Conservation (phyloP, 345 rosid species). For the Cochlearia excelsa region DNA sequence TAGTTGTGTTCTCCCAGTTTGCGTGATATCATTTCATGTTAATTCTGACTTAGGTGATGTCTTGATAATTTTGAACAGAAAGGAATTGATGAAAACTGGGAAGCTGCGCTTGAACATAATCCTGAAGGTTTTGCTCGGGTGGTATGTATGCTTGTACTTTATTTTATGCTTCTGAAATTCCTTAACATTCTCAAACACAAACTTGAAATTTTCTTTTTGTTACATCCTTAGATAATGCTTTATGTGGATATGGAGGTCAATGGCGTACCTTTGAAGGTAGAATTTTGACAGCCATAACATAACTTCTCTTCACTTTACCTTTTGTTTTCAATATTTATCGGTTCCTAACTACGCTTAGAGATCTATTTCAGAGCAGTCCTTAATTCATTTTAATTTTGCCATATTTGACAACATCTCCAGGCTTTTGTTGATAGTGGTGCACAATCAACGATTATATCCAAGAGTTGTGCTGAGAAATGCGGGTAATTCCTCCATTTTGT, state of each 20-base stretch:
- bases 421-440: constrained; percentile 99
- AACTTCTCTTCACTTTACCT: constrained; percentile 1
- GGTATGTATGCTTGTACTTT: constrained; percentile 54
- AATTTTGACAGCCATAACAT: constrained; percentile 12
- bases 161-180: constrained; percentile 28
- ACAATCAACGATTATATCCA: constrained; percentile 95
- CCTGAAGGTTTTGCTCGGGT: constrained; percentile 99
- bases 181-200: constrained; percentile 52
- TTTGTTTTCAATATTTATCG: not conserved
- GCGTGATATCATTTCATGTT: not conserved
- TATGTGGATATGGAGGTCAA: constrained; percentile 99
- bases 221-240: constrained; percentile 69
- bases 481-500: constrained; percentile 52
- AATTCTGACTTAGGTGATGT: constrained; percentile 11
- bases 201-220: constrained; percentile 20
- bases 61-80: constrained; percentile 50
- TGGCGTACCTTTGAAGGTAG: constrained; percentile 89
- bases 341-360: not conserved
- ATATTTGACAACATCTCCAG: constrained; percentile 41
- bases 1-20: not conserved
- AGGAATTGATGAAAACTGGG: constrained; percentile 99
- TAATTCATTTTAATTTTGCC: constrained; percentile 1
- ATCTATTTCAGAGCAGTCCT: constrained; percentile 1
- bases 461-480: constrained; percentile 93
- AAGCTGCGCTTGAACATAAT: constrained; percentile 92